Percentiles rank a stretch among this genome's conserved stretches.
These are phyloP conservation scores for Aegilops bicornis DNA, from an alignment of 176 grass and related monocot species.

Conservation along the genomic window DNA sequence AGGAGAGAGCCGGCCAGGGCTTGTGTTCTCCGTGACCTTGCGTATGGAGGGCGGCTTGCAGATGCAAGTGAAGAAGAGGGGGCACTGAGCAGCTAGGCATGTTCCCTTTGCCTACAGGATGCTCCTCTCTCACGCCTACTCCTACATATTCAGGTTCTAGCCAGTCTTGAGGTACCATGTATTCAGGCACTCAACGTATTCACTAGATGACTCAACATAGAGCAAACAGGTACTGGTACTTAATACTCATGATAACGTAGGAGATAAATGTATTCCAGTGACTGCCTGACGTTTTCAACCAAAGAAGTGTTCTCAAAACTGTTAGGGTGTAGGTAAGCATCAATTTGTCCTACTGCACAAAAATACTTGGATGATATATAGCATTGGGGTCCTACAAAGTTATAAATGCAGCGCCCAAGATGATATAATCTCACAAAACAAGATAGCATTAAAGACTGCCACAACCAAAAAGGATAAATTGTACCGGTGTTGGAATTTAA, in stretches of 20 bases:
- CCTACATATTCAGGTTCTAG: background rate
- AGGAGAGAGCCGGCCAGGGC: conserved; percentile 12
- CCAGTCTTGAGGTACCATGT: background rate
- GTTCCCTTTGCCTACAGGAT: background rate
- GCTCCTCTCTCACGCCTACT: background rate
- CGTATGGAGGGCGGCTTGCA: conserved; percentile 60
- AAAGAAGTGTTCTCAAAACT: background rate
- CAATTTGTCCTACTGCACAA: background rate
- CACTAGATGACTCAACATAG: background rate
- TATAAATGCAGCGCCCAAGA: conserved; percentile 1
- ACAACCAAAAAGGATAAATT: conserved; percentile 20
- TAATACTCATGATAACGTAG: background rate
- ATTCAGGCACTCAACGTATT: background rate
- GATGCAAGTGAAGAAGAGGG: conserved; percentile 37
- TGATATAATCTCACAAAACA: background rate
- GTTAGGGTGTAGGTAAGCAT: background rate
- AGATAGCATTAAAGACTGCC: background rate
- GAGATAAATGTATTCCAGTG: background rate
- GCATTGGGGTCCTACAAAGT: background rate
- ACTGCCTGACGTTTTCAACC: background rate
- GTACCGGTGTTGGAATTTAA: background rate
- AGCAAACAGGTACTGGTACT: background rate
- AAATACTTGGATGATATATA: background rate
- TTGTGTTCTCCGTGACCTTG: conserved; percentile 50
- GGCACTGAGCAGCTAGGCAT: background rate